Evolutionary conservation across 352 stramenopile genomes (phyloP).

Genomic region (Phytophthora colocasiae): DNA sequence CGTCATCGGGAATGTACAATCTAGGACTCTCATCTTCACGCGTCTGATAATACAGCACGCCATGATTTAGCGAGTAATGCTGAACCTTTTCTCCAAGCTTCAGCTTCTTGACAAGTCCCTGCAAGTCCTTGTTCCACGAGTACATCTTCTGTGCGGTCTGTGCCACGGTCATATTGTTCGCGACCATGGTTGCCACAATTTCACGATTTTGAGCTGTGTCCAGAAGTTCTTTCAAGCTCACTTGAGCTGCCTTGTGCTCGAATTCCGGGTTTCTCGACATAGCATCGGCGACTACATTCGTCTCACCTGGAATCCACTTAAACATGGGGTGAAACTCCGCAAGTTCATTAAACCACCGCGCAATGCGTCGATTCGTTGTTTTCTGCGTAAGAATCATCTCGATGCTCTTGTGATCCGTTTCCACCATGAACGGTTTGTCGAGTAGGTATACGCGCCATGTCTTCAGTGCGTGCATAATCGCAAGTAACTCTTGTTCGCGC

Average conservation of each 20-base stretch:
- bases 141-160: no score
- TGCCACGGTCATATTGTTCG: no score
- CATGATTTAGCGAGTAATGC: no score
- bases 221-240: slow-evolving; percentile 16
- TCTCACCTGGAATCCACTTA: slow-evolving; percentile 19
- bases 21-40: no score
- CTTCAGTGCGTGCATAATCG: not conserved
- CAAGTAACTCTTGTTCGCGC: not conserved
- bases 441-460: slow-evolving; percentile 17
- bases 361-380: no score
- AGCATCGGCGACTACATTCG: slow-evolving; percentile 2
- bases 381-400: slow-evolving; percentile 26
- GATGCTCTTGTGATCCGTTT: slow-evolving; percentile 29
- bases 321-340: slow-evolving; percentile 16
- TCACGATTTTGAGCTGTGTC: slow-evolving; percentile 5
- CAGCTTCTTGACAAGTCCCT: no score
- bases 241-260: slow-evolving; percentile 15
- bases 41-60: no score
- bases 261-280: slow-evolving; percentile 6
- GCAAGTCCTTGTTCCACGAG: no score
- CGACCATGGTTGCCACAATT: slow-evolving; percentile 2
- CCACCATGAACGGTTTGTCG: slow-evolving; percentile 11
- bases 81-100: no score
- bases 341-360: slow-evolving; percentile 27
- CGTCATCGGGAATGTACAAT: no score